Evolutionary conservation across 352 stramenopile genomes (phyloP).

Genomic region (Plasmopara halstedii): DNA sequence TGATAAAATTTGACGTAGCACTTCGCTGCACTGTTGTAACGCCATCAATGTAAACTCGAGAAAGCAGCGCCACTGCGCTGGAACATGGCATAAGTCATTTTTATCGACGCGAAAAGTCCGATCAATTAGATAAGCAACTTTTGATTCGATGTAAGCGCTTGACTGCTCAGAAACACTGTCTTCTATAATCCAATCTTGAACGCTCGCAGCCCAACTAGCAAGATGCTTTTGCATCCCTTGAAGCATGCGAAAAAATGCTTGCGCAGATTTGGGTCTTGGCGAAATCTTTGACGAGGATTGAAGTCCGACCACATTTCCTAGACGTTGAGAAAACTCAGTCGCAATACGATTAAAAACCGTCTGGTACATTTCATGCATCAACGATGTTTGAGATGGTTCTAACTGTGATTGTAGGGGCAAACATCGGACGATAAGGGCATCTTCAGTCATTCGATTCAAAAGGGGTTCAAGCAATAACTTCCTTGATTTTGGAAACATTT

Average conservation of each 20-base stretch:
- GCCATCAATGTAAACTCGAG: slow-evolving; percentile 33
- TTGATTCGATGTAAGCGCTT: slow-evolving; percentile 5
- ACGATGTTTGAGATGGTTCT: background rate
- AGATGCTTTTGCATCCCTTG: slow-evolving; percentile 64
- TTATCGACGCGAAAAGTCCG: slow-evolving; percentile 29
- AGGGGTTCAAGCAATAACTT: slow-evolving; percentile 44
- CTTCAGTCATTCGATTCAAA: slow-evolving; percentile 59
- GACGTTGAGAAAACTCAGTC: slow-evolving; percentile 11
- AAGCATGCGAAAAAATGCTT: slow-evolving; percentile 17
- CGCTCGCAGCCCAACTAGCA: slow-evolving; percentile 40
- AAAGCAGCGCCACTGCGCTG: slow-evolving; percentile 35
- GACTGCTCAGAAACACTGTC: background rate
- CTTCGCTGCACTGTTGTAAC: slow-evolving; percentile 24
- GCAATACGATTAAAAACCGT: slow-evolving; percentile 9
- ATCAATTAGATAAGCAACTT: slow-evolving; percentile 24
- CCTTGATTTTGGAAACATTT: slow-evolving; percentile 19
- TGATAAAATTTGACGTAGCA: slow-evolving; percentile 22
- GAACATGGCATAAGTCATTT: slow-evolving; percentile 16
- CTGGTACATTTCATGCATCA: slow-evolving; percentile 18
- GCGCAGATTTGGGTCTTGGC: background rate
- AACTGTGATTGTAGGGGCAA: slow-evolving; percentile 6
- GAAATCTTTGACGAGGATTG: background rate
- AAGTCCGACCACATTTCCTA: slow-evolving; percentile 4
- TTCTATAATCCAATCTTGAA: slow-evolving; percentile 13
- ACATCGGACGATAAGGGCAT: slow-evolving; percentile 31